These are phyloP conservation scores for Nemophila menziesii DNA, from an alignment of 257 asterid species.

Conservation along the genomic window DNA sequence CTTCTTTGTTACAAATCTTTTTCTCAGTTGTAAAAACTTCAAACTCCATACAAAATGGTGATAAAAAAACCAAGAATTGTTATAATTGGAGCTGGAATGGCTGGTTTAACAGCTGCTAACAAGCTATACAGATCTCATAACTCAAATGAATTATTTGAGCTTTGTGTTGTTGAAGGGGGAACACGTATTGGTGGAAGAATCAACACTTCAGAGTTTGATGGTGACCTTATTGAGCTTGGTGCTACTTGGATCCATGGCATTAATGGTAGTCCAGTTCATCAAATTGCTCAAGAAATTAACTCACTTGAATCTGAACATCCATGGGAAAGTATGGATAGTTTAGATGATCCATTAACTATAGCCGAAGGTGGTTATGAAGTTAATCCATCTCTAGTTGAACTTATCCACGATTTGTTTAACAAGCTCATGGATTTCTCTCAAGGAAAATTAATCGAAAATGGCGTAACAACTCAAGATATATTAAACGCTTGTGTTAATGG, in stretches of 20 bases:
- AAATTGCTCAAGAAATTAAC: conserved; percentile 39
- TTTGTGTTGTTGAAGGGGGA: conserved; percentile 66
- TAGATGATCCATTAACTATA: conserved; percentile 38
- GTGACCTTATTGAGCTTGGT: conserved; percentile 77
- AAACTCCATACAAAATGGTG: conserved; percentile 28
- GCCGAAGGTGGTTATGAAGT: conserved; percentile 62
- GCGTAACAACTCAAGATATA: conserved; percentile 1
- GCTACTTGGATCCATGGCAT: conserved; percentile 98
- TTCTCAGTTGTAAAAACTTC: background rate
- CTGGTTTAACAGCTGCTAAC: conserved; percentile 81
- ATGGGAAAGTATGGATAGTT: conserved; percentile 76
- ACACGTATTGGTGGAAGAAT: conserved; percentile 72
- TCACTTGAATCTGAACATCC: conserved; percentile 46
- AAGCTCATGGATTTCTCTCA: conserved; percentile 59
- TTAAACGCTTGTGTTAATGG: conserved; percentile 8
- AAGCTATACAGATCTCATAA: conserved; percentile 34
- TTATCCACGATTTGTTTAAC: conserved; percentile 38
- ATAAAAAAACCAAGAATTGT: conserved; percentile 50
- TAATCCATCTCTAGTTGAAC: conserved; percentile 38
- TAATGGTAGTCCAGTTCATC: conserved; percentile 58
- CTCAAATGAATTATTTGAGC: conserved; percentile 34
- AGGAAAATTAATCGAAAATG: conserved; percentile 26
- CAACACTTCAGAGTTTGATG: conserved; percentile 48
- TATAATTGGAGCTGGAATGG: conserved; percentile 90
- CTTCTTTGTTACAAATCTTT: background rate